Evolutionary conservation across 257 asterid species (phyloP).

Genomic region (Catharanthus roseus): DNA sequence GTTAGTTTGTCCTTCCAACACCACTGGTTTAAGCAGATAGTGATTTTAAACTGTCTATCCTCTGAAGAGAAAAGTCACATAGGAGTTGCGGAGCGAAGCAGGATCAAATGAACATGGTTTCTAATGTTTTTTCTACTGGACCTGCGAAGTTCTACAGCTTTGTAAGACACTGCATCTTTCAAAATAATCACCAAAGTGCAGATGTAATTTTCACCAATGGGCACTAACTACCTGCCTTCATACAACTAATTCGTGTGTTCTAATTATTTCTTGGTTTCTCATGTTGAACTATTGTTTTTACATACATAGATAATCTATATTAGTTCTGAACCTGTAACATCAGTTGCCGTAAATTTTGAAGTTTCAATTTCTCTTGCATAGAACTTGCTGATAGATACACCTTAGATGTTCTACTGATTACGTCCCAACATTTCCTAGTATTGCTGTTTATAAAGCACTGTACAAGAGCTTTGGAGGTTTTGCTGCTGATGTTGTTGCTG

Average conservation of each 20-base stretch:
- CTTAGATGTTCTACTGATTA: constrained; percentile 17
- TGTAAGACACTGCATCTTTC: background rate
- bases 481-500: constrained; percentile 99
- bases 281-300: background rate
- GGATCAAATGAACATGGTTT: background rate
- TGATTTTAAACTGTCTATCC: background rate
- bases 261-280: background rate
- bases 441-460: constrained; percentile 93
- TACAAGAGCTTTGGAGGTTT: constrained; percentile 99
- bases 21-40: background rate
- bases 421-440: constrained; percentile 31
- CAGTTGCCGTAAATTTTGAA: background rate
- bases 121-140: background rate
- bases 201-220: background rate
- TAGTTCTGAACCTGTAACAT: background rate
- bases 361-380: background rate
- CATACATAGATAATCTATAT: background rate
- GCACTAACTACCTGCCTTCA: background rate
- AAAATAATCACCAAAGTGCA: background rate
- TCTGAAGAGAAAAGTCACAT: background rate
- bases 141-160: background rate
- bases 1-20: background rate
- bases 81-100: background rate
- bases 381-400: background rate
- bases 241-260: background rate